Conservation (phyloP, 768 basidiomycete genomes). For the Boletus patriciae region DNA sequence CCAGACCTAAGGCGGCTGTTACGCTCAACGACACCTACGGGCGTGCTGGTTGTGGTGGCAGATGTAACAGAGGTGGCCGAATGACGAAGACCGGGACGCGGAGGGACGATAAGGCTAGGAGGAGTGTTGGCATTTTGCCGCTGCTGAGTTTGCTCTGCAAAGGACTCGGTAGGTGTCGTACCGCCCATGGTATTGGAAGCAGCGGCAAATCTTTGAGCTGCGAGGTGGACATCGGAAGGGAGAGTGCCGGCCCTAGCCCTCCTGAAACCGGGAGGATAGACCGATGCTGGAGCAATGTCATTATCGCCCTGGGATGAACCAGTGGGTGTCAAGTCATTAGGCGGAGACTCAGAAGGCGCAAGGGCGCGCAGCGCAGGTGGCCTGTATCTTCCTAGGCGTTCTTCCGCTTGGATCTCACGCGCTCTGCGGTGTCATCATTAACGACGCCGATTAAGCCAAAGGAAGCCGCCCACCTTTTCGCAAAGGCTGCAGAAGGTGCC, state of each 20-base stretch:
- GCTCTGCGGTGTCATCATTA: constrained; percentile 50
- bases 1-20: constrained; percentile 89
- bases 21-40: constrained; percentile 48
- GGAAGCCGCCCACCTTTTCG: constrained; percentile 64
- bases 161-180: constrained; percentile 50
- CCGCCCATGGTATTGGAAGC: constrained; percentile 57
- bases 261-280: constrained; percentile 84
- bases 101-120: constrained; percentile 44
- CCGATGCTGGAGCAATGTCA: constrained; percentile 62
- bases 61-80: constrained; percentile 64
- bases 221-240: constrained; percentile 91
- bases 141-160: constrained; percentile 45
- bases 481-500: constrained; percentile 85
- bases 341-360: constrained; percentile 68
- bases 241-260: constrained; percentile 97
- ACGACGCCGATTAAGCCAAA: constrained; percentile 14
- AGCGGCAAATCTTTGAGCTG: constrained; percentile 77
- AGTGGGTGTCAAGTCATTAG: constrained; percentile 63
- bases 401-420: constrained; percentile 80
- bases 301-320: constrained; percentile 58
- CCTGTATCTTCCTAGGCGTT: constrained; percentile 68
- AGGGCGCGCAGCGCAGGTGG: constrained; percentile 76
- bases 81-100: constrained; percentile 72
- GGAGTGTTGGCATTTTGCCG: constrained; percentile 38
- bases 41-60: constrained; percentile 43